Base-by-base conservation (phyloP, 1,139 yeast species). In the Pichia terricola region DNA sequence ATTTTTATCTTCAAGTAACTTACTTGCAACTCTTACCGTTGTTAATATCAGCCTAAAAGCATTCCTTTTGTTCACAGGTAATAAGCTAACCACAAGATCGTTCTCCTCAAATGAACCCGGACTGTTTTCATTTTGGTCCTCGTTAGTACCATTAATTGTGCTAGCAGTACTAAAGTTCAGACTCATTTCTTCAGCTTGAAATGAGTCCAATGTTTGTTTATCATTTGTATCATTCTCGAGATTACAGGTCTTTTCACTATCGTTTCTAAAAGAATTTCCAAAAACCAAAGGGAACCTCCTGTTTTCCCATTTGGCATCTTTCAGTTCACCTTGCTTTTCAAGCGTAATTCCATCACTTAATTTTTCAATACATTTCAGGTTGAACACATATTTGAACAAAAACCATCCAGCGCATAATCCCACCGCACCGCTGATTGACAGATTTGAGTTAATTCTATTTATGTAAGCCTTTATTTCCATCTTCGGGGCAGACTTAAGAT, bases 1-100 rank as follows among this genome's bases (percentile, higher is more conserved):
- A 43, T 62, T 62, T 40, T 61, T 58, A 45, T 62, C 66, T 44
- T 62, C 66, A 6, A 62, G 53, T 26, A 61, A 45, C 37, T 62
- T 62, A 27, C 51, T 50, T 1, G 65, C 50, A 1, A 61, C 44
- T 27, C 66, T 41, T 6, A 61, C 30, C 8, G 51, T 48, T 1
- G 63, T 53, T 28, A 62, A 45, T 3, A 60, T 43, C 22, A 62
- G 37, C 27, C 66, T 39, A 37, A 60, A 61, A 5, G 54, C 55
- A 40, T 62, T 61, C 37, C 59, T 44, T 3, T 53, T 45, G 35
- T 55, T 54, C 2, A 62, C 46, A 8, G 28, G 28, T 3, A 26
- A 9, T n/a, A n/a, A n/a, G n/a, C n/a, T n/a, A n/a, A n/a, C n/a
- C n/a, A n/a, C n/a, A n/a, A n/a, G n/a, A n/a, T n/a, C n/a, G n/a